These are phyloP conservation scores for Senna tora DNA, from an alignment of 306 rosid genomes.

Conservation along the genomic window DNA sequence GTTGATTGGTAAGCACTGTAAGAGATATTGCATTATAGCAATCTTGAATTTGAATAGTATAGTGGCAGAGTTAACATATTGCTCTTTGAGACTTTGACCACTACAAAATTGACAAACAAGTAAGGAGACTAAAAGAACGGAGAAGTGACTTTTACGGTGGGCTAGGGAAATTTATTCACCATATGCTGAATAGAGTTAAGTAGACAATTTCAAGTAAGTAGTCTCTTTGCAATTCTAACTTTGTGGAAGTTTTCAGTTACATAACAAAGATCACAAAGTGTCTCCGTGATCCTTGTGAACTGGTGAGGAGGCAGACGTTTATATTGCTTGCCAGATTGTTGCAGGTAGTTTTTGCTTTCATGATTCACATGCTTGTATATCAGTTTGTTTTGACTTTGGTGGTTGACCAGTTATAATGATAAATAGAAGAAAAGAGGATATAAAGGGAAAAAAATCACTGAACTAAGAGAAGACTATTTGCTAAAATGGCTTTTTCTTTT, in stretches of 20 bases:
- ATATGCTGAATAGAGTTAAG: not conserved
- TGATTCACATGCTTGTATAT: constrained; percentile 19
- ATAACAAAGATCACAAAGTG: constrained; percentile 85
- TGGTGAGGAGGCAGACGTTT: constrained; percentile 95
- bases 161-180: constrained; percentile 14
- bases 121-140: not conserved
- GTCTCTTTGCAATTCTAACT: constrained; percentile 40
- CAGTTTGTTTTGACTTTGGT: constrained; percentile 21
- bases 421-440: not conserved
- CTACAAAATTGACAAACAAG: not conserved
- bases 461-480: not conserved
- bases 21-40: constrained; percentile 15
- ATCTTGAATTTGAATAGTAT: constrained; percentile 12
- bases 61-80: not conserved
- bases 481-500: constrained; percentile 30
- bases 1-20: constrained; percentile 80
- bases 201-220: constrained; percentile 18
- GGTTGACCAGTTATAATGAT: not conserved
- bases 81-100: not conserved
- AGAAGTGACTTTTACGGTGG: constrained; percentile 11
- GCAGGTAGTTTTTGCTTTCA: constrained; percentile 61
- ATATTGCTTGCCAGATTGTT: constrained; percentile 84
- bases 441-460: not conserved
- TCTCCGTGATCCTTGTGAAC: constrained; percentile 92
- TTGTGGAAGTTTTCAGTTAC: constrained; percentile 66